A percentile compares a stretch with the other conserved stretches of the same genome.
Evolutionary conservation across 495 filamentous ascomycete species (phyloP).

Genomic region (Acidiella bohemica): DNA sequence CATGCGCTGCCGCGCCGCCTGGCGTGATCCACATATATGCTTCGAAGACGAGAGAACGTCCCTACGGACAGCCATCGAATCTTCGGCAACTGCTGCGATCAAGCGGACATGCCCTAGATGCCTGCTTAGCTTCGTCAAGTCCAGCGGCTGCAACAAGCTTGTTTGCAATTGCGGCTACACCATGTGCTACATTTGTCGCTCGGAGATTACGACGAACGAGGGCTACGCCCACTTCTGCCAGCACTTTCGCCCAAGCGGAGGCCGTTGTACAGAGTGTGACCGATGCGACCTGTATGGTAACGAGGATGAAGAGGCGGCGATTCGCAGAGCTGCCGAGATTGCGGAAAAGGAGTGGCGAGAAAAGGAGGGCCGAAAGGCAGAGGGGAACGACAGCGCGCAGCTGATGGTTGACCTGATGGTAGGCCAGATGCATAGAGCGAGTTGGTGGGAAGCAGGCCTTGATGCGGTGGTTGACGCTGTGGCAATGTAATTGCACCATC

Average conservation of each 20-base stretch:
- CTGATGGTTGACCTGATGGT: constrained; percentile 11
- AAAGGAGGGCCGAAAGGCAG: constrained; percentile 20
- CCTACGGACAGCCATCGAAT: constrained; percentile 75
- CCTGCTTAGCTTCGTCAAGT: constrained; percentile 80
- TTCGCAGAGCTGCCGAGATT: constrained; percentile 58
- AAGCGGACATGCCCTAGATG: constrained; percentile 92
- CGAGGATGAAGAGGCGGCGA: constrained; percentile 71
- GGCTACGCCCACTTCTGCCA: constrained; percentile 90
- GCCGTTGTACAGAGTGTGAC: constrained; percentile 60
- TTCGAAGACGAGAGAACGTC: constrained; percentile 50
- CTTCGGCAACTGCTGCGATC: constrained; percentile 79
- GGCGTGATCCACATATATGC: constrained; percentile 56
- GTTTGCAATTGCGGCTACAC: constrained; percentile 95
- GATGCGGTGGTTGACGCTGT: constrained; percentile 21
- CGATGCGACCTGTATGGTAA: constrained; percentile 81
- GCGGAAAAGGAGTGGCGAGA: constrained; percentile 74
- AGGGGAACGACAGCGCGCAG: constrained; percentile 9
- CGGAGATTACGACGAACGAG: constrained; percentile 38
- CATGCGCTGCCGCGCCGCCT: constrained; percentile 53
- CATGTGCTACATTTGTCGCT: constrained; percentile 89
- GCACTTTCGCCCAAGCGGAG: constrained; percentile 73
- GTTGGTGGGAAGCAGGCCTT: constrained; percentile 15
- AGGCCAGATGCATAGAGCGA: constrained; percentile 1
- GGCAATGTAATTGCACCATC: constrained; percentile 7
- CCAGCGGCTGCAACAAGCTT: constrained; percentile 86